Evolutionary conservation across 1,139 yeast genomes (phyloP), one percentile per base, ranked within the genome.

Genomic region (Suhomyces maxii): DNA sequence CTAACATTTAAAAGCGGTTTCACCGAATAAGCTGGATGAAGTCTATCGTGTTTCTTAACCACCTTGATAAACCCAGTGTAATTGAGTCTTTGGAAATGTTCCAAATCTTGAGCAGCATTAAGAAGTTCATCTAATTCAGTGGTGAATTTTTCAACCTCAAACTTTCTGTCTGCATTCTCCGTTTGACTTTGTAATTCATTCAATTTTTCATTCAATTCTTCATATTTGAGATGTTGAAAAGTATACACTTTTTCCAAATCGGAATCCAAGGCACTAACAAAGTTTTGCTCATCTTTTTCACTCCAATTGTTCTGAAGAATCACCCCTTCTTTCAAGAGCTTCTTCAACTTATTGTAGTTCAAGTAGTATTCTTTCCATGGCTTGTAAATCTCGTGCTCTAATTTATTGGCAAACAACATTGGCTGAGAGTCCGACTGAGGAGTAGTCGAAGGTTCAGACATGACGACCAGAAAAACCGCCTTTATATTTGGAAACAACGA

Each of bases 11-110:
- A 73, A 59, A 93, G 71, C 0, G 98, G 96, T 65, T 84, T 86
- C 34, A 93, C 97, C 30, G 93, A 86, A 66, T 86, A 93, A 53
- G 82, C 77, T 18, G 90, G 80, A 64, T 91, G 97, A 53, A 91
- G 68, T 48, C 97, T 81, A 68, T 93, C 99, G 62, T 93, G 99
- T 68, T 91, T 93, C 73, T 93, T 91, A 55, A 91, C 97, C 57
- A 93, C 89, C 65, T 93, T 93, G 60, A 84, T 80, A 68, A 93
- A 93, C 3, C 98, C 99, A 23, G 99, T 91, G 70, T 86, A 93
- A 67, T 93, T 93, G 57, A 91, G 70, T 60, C 99, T 79, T 44
- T 95, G 86, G 69, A 93, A 93, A 60, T 83, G 89, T 63, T 91
- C 97, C 60, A 93, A 76, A 61, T 89, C 93, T 56, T 87, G 89